Evolutionary conservation across 2,329 filamentous ascomycete genomes (phyloP).

Genomic region (Aureobasidium sp.): DNA sequence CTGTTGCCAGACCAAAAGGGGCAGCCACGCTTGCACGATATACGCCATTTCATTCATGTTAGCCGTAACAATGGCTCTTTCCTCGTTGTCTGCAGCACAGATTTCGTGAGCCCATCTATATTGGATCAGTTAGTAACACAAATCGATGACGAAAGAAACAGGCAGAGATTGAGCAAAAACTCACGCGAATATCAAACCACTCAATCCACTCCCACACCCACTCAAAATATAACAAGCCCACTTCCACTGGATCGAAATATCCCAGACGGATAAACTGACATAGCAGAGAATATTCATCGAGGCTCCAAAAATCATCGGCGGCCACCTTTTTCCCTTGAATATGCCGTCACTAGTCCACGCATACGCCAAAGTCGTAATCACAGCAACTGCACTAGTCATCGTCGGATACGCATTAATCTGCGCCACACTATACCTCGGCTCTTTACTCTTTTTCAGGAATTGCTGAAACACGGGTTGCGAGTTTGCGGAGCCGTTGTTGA

Average conservation of each 20-base stretch:
- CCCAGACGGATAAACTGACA: constrained; percentile 35
- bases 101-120: constrained; percentile 43
- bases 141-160: too few species aligned
- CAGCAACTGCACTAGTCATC: neutral
- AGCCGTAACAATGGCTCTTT: constrained; percentile 52
- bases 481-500: neutral
- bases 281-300: neutral
- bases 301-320: neutral
- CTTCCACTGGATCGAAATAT: constrained; percentile 51
- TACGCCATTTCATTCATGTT: constrained; percentile 65
- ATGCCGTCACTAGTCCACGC: neutral
- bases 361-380: neutral
- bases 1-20: constrained; percentile 59
- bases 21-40: constrained; percentile 63
- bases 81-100: neutral
- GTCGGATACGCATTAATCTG: neutral
- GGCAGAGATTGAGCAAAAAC: constrained; percentile 17
- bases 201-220: constrained; percentile 41
- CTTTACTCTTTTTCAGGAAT: neutral
- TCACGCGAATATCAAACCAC: constrained; percentile 45
- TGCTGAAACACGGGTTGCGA: neutral
- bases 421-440: neutral
- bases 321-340: neutral
- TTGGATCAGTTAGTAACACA: constrained; percentile 28
- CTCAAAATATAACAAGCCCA: constrained; percentile 57